These are phyloP conservation scores for Xylaria polymorpha DNA, from an alignment of 2,329 filamentous ascomycete genomes.

Conservation along the genomic window DNA sequence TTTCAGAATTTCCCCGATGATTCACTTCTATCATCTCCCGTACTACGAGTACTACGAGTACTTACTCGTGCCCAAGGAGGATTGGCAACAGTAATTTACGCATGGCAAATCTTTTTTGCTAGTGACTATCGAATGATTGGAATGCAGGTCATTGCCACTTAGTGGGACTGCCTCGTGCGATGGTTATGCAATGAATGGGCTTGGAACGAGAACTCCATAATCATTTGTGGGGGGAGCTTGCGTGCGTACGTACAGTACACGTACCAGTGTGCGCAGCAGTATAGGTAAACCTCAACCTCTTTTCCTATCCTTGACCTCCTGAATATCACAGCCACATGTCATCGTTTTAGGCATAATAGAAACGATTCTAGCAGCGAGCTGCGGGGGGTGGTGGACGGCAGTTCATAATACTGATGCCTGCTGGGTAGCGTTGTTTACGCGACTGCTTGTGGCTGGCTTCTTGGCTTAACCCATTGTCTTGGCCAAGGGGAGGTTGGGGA, in stretches of 20 bases:
- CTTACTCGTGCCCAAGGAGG: constrained; percentile 23
- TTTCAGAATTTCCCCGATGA: constrained; percentile 44
- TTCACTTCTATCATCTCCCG: constrained; percentile 24
- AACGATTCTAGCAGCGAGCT: not conserved
- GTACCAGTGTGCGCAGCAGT: no score
- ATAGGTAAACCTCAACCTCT: constrained; percentile 24
- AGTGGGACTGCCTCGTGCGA: constrained; percentile 24
- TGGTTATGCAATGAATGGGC: constrained; percentile 20
- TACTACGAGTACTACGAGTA: not conserved
- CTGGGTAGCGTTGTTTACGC: constrained; percentile 29
- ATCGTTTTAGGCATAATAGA: constrained; percentile 17
- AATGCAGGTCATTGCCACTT: constrained; percentile 41
- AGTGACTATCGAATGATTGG: constrained; percentile 36
- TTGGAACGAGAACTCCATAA: constrained; percentile 36
- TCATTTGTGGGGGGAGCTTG: constrained; percentile 39
- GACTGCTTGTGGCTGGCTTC: constrained; percentile 32
- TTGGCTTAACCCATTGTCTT: constrained; percentile 26
- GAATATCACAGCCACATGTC: constrained; percentile 38
- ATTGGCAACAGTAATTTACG: constrained; percentile 18
- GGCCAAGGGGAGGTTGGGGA: constrained; percentile 31
- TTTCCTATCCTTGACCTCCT: constrained; percentile 43
- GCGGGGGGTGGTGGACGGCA: constrained; percentile 22
- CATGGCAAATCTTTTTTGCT: constrained; percentile 16
- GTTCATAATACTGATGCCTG: constrained; percentile 30
- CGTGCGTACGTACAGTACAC: constrained; percentile 18